These are phyloP conservation scores for Suillus paluster DNA, from an alignment of 768 basidiomycete species.

Conservation along the genomic window DNA sequence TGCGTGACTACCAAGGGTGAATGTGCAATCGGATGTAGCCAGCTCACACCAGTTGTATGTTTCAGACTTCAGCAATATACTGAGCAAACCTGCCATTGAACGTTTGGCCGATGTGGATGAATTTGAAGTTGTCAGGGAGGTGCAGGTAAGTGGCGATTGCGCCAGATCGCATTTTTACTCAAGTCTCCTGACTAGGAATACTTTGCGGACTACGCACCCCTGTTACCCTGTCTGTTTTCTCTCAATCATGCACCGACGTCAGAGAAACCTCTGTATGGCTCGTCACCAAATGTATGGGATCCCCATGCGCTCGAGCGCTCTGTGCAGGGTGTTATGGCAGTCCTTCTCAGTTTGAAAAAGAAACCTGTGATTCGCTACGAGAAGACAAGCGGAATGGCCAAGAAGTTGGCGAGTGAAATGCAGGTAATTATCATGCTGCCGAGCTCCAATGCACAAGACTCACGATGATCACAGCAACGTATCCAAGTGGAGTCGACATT, in stretches of 20 bases:
- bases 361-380: slow-evolving; percentile 95
- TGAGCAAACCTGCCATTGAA: slow-evolving; percentile 91
- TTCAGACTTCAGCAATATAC: slow-evolving; percentile 92
- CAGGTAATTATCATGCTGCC: slow-evolving; percentile 54
- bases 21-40: slow-evolving; percentile 22
- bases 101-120: slow-evolving; percentile 93
- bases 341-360: slow-evolving; percentile 94
- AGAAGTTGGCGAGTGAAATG: slow-evolving; percentile 84
- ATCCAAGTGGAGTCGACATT: slow-evolving; percentile 81
- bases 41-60: slow-evolving; percentile 19
- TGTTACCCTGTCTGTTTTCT: slow-evolving; percentile 86
- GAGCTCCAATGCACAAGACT: neutral
- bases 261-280: slow-evolving; percentile 70
- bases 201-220: slow-evolving; percentile 94
- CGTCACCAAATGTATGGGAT: slow-evolving; percentile 76
- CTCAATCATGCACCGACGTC: slow-evolving; percentile 74
- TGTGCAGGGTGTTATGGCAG: slow-evolving; percentile 80
- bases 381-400: slow-evolving; percentile 90
- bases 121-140: slow-evolving; percentile 94
- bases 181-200: slow-evolving; percentile 67
- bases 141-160: slow-evolving; percentile 68
- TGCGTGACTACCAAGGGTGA: slow-evolving; percentile 61
- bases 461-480: slow-evolving; percentile 55
- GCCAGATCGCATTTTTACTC: neutral
- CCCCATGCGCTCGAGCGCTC: slow-evolving; percentile 72